phyloP scores from a whole-genome alignment of 495 filamentous ascomycete species.

The Penicillium taxi region DNA sequence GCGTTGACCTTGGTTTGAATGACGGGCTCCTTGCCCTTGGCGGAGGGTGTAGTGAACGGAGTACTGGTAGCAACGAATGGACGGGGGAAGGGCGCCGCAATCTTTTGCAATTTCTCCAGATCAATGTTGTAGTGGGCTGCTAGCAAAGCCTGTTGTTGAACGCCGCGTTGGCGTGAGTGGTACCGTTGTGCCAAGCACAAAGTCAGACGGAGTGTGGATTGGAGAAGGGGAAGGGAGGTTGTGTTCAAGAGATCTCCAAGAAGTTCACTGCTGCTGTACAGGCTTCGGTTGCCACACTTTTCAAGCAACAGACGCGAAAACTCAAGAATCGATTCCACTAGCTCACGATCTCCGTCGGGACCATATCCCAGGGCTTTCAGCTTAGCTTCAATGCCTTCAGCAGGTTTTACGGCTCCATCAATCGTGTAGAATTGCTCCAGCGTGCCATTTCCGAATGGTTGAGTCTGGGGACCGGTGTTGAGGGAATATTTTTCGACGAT shows the following conservation, averaged over 20 bases:
- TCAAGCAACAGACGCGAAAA: constrained; percentile 85
- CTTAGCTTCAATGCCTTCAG: constrained; percentile 44
- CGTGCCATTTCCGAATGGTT: constrained; percentile 58
- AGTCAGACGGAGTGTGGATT: constrained; percentile 64
- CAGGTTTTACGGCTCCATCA: constrained; percentile 30
- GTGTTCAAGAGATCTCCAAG: constrained; percentile 82
- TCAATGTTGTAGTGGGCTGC: constrained; percentile 91
- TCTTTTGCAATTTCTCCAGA: constrained; percentile 73
- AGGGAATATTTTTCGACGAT: constrained; percentile 78
- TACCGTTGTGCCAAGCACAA: constrained; percentile 86
- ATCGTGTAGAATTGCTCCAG: constrained; percentile 47
- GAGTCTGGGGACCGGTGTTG: constrained; percentile 68
- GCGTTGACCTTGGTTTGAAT: constrained; percentile 47
- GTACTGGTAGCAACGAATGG: constrained; percentile 35
- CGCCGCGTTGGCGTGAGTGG: constrained; percentile 68
- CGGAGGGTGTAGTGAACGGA: constrained; percentile 36
- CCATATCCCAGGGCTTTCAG: constrained; percentile 54
- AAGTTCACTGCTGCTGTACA: constrained; percentile 87
- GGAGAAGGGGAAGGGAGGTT: constrained; percentile 68
- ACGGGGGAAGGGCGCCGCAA: constrained; percentile 78
- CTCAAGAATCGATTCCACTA: constrained; percentile 68
- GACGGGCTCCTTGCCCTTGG: constrained; percentile 69
- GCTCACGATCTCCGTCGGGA: constrained; percentile 65
- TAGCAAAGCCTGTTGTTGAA: constrained; percentile 64
- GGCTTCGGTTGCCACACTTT: constrained; percentile 93